A percentile compares a stretch with the other conserved stretches of the same genome.
These are phyloP conservation scores for Solanum lycopersicoides DNA, from an alignment of 257 asterid species.

Conservation along the genomic window DNA sequence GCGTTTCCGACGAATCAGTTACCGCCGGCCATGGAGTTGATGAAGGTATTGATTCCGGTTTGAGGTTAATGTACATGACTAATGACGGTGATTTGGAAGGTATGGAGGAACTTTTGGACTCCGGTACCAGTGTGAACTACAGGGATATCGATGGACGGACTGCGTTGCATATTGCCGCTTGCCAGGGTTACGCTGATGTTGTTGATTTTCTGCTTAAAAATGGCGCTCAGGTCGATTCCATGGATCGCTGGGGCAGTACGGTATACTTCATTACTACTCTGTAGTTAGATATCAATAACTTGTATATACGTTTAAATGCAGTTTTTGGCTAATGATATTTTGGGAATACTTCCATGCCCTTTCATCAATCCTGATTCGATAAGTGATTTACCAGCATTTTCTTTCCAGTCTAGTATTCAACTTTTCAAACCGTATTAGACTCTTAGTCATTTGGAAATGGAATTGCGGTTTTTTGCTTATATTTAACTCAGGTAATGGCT, in stretches of 20 bases:
- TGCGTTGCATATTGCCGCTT: conserved; percentile 77
- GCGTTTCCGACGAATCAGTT: conserved; percentile 4
- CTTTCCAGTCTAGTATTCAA: not conserved
- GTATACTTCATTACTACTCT: conserved; percentile 13
- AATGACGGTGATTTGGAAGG: conserved; percentile 80
- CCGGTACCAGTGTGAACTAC: conserved; percentile 52
- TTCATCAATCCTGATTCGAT: not conserved
- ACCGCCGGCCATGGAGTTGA: conserved; percentile 7
- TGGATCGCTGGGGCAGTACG: conserved; percentile 95
- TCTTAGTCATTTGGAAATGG: not conserved
- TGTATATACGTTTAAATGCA: not conserved
- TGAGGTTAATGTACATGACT: conserved; percentile 64
- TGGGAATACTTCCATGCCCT: not conserved
- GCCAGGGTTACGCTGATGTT: conserved; percentile 60
- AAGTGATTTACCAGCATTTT: not conserved
- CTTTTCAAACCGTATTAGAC: not conserved
- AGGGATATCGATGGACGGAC: conserved; percentile 67
- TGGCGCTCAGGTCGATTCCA: conserved; percentile 48
- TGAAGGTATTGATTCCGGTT: conserved; percentile 43
- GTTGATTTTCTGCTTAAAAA: conserved; percentile 43
- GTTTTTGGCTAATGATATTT: not conserved
- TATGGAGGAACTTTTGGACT: conserved; percentile 52
- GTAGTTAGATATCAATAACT: not conserved
- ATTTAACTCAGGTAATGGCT: not conserved
- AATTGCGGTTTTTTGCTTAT: not conserved